Evolutionary conservation across 176 grass and related monocot genomes (phyloP).

Genomic region (Neostapfia colusana): DNA sequence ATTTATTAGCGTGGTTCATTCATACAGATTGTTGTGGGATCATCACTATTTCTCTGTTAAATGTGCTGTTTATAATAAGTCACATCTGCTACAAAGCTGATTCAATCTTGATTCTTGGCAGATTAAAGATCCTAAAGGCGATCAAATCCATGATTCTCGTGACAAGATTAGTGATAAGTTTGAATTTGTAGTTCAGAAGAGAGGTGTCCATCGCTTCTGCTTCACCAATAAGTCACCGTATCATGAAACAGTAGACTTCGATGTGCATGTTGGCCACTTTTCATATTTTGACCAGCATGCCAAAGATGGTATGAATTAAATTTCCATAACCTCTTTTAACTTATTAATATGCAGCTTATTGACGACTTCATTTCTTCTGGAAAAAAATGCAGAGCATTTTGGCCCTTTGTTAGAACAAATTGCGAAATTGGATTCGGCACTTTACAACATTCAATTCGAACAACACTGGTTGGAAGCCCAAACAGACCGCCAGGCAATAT

Average conservation of each 20-base stretch:
- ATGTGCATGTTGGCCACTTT: constrained; percentile 80
- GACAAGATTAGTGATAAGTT: constrained; percentile 85
- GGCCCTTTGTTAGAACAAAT: constrained; percentile 85
- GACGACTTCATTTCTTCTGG: constrained; percentile 10
- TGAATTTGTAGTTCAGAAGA: constrained; percentile 84
- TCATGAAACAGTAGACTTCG: constrained; percentile 93
- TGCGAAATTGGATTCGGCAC: constrained; percentile 78
- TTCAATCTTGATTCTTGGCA: constrained; percentile 35
- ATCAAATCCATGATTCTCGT: constrained; percentile 71
- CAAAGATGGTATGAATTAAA: constrained; percentile 66
- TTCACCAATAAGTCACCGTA: constrained; percentile 86
- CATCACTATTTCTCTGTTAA: not conserved
- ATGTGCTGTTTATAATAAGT: not conserved
- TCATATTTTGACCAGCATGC: constrained; percentile 81
- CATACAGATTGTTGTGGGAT: not conserved
- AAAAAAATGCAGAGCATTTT: constrained; percentile 80
- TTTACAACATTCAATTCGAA: constrained; percentile 95
- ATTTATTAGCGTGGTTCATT: not conserved
- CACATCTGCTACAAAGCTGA: constrained; percentile 6
- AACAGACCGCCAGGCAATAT: constrained; percentile 89
- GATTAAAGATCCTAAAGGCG: constrained; percentile 69
- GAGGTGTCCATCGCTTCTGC: constrained; percentile 80
- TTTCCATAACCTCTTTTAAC: not conserved
- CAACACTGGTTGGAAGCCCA: constrained; percentile 93
- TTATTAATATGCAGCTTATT: constrained; percentile 2